phyloP scores from a whole-genome alignment of 2,329 filamentous ascomycete species.

The Exophiala calicioides region DNA sequence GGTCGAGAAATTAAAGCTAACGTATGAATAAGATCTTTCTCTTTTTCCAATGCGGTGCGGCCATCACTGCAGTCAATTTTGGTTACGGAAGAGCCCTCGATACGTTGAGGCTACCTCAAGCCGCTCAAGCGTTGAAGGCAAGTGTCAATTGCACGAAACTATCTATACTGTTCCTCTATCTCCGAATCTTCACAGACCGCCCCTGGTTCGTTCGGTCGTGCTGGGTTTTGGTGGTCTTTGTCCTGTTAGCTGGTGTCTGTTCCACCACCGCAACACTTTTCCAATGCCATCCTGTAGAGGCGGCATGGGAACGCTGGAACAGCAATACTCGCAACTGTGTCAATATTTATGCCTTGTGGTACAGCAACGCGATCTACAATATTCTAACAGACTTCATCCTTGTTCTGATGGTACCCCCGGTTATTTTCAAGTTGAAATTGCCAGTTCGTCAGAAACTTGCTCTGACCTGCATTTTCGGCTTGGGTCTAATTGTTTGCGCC shows the following conservation, averaged over 20 bases:
- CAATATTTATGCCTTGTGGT: slow-evolving; percentile 45
- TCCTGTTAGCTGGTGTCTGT: slow-evolving; percentile 50
- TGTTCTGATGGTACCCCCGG: slow-evolving; percentile 37
- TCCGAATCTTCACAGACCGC: slow-evolving; percentile 54
- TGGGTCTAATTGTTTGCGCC: slow-evolving; percentile 33
- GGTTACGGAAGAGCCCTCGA: slow-evolving; percentile 36
- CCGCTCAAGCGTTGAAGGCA: slow-evolving; percentile 27
- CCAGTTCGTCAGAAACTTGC: slow-evolving; percentile 51
- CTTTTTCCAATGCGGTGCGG: slow-evolving; percentile 32
- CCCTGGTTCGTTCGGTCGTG: slow-evolving; percentile 49
- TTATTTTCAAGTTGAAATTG: slow-evolving; percentile 36
- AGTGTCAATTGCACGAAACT: slow-evolving; percentile 52
- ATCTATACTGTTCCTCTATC: slow-evolving; percentile 57
- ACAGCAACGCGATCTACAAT: slow-evolving; percentile 47
- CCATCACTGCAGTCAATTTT: slow-evolving; percentile 35
- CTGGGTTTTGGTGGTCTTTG: slow-evolving; percentile 44
- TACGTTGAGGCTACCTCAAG: slow-evolving; percentile 28
- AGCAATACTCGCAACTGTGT: slow-evolving; percentile 9
- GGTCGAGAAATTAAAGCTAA: not conserved
- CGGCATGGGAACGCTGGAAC: slow-evolving; percentile 46
- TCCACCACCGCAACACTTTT: slow-evolving; percentile 50
- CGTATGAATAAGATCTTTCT: slow-evolving; percentile 31
- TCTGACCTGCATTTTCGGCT: slow-evolving; percentile 44
- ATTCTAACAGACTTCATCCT: slow-evolving; percentile 40
- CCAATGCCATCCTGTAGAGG: slow-evolving; percentile 53